These are phyloP conservation scores for Penicillium verhagenii DNA, from an alignment of 495 filamentous ascomycete species.

Conservation along the genomic window DNA sequence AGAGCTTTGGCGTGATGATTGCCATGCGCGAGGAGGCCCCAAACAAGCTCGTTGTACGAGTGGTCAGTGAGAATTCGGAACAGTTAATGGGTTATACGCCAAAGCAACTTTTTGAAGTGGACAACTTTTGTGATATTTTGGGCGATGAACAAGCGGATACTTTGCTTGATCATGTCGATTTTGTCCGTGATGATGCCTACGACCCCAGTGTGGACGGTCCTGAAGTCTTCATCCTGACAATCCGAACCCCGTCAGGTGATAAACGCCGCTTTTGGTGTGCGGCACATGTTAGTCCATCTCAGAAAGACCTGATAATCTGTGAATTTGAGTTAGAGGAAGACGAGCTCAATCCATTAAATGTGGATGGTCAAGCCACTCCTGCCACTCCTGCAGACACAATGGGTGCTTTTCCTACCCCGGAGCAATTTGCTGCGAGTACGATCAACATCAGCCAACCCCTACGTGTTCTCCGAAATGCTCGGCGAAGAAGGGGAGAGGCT, in stretches of 20 bases:
- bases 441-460: constrained; percentile 73
- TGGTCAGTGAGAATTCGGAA: constrained; percentile 85
- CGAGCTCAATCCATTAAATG: constrained; percentile 62
- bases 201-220: constrained; percentile 74
- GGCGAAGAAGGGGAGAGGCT: constrained; percentile 76
- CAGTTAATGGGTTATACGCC: constrained; percentile 77
- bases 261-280: constrained; percentile 82
- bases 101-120: constrained; percentile 69
- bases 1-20: constrained; percentile 77
- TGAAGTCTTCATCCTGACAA: constrained; percentile 78
- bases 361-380: constrained; percentile 53
- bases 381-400: constrained; percentile 73
- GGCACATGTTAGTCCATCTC: constrained; percentile 66
- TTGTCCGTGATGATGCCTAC: constrained; percentile 70
- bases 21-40: constrained; percentile 72
- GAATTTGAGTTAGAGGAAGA: constrained; percentile 94
- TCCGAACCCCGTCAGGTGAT: constrained; percentile 53
- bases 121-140: constrained; percentile 77
- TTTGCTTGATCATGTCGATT: constrained; percentile 83
- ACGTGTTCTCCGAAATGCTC: constrained; percentile 72
- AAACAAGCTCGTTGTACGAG: constrained; percentile 65
- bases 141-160: constrained; percentile 79
- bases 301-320: constrained; percentile 75
- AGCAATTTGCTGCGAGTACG: constrained; percentile 69
- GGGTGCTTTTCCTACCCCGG: constrained; percentile 61